Evolutionary conservation across 1,284 basidiomycete genomes (phyloP).

Genomic region (Apiotrichum gamsii): DNA sequence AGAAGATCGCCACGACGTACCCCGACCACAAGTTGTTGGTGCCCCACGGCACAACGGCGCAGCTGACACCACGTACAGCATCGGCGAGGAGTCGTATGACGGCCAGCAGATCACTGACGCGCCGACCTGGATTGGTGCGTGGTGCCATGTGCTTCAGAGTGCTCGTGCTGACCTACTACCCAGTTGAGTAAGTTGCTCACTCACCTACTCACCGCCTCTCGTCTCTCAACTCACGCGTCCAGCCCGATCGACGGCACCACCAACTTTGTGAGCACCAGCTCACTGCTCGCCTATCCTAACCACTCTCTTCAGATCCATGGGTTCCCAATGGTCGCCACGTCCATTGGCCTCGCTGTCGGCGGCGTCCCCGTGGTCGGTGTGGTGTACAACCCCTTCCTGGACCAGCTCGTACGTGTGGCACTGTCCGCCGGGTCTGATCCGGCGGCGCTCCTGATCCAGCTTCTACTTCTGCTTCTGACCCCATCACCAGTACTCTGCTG

Average conservation of each 20-base stretch:
- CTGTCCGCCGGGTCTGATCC: too few species aligned
- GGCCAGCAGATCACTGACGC: constrained; percentile 69
- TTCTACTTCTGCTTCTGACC: too few species aligned
- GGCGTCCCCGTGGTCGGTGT: constrained; percentile 78
- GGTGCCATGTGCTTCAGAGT: constrained; percentile 49
- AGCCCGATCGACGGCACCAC: constrained; percentile 58
- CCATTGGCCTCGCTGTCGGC: constrained; percentile 79
- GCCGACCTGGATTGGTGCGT: constrained; percentile 71
- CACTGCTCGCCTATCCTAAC: neutral
- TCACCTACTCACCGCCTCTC: too few species aligned
- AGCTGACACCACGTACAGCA: constrained; percentile 53
- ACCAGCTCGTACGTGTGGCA: constrained; percentile 62
- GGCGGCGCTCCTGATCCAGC: too few species aligned
- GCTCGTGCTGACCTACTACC: constrained; percentile 17
- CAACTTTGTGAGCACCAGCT: constrained; percentile 68
- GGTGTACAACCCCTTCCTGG: constrained; percentile 86
- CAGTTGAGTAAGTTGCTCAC: constrained; percentile 29
- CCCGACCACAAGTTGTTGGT: constrained; percentile 77
- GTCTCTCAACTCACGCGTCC: constrained; percentile 9
- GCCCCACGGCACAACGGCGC: neutral
- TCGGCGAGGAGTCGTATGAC: constrained; percentile 83
- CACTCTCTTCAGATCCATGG: constrained; percentile 38
- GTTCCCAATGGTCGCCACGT: constrained; percentile 84
- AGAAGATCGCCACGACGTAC: constrained; percentile 61
- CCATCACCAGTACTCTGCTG: constrained; percentile 63